phyloP scores from a whole-genome alignment of 2,329 filamentous ascomycete species.

The Trichophyton schoenleinii region DNA sequence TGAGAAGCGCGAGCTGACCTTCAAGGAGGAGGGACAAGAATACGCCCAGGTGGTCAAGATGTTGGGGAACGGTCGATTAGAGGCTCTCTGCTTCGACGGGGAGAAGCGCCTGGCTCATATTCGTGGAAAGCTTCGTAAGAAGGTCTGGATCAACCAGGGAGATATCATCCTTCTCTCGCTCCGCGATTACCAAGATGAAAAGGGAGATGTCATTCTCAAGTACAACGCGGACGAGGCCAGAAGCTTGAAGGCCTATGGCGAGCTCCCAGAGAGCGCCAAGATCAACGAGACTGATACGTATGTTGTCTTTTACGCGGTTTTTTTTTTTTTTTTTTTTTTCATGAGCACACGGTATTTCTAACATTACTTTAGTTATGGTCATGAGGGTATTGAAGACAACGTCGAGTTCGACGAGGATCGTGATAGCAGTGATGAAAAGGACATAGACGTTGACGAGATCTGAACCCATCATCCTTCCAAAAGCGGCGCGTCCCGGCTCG shows the following conservation, averaged over 20 bases:
- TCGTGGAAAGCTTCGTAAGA: constrained; percentile 96
- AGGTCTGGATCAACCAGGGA: constrained; percentile 99
- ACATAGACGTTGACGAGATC: constrained; percentile 93
- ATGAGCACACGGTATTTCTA: background rate
- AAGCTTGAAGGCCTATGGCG: constrained; percentile 90
- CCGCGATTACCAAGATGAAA: constrained; percentile 87
- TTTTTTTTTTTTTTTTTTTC: background rate
- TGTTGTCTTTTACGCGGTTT: constrained; percentile 20
- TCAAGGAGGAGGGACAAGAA: constrained; percentile 96
- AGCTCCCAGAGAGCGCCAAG: constrained; percentile 93
- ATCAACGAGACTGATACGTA: constrained; percentile 99
- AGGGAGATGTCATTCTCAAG: constrained; percentile 87
- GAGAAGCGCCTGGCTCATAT: constrained; percentile 73
- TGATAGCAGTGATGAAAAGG: constrained; percentile 56
- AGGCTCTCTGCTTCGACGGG: constrained; percentile 91
- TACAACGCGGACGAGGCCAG: constrained; percentile 93
- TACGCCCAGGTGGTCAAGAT: constrained; percentile 88
- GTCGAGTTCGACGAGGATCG: constrained; percentile 98
- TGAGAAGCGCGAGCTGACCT: constrained; percentile 95
- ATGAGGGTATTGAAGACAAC: constrained; percentile 89
- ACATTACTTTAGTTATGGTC: constrained; percentile 40
- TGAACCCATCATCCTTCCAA: constrained; percentile 35
- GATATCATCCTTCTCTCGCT: constrained; percentile 83
- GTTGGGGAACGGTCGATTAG: constrained; percentile 87
- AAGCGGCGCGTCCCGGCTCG: constrained; percentile 4